Evolutionary conservation across 805 yeast genomes (phyloP).

Genomic region (Wickerhamomyces bisporus): DNA sequence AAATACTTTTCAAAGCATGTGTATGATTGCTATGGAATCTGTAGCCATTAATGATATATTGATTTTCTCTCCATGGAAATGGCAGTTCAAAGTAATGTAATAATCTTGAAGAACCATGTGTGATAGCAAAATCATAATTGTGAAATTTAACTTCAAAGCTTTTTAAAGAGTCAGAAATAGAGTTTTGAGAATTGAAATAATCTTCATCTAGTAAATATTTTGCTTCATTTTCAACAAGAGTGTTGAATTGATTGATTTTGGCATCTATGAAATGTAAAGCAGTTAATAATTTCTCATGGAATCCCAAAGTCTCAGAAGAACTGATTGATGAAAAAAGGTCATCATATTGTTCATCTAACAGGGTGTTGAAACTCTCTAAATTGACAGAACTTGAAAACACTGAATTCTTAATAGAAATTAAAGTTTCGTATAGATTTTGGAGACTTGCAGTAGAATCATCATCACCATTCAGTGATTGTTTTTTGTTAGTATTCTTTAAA

Average conservation of each 20-base stretch:
- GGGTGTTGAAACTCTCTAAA: conserved; percentile 18
- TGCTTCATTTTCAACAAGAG: conserved; percentile 24
- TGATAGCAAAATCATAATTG: conserved; percentile 42
- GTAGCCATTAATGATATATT: conserved; percentile 79
- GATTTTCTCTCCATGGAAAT: conserved; percentile 88
- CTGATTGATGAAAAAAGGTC: conserved; percentile 19
- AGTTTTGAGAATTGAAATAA: conserved; percentile 3
- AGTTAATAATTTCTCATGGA: conserved; percentile 29
- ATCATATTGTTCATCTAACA: conserved; percentile 24
- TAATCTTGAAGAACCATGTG: conserved; percentile 39
- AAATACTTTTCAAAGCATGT: conserved; percentile 56
- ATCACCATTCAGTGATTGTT: conserved; percentile 1
- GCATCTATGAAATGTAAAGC: conserved; percentile 36
- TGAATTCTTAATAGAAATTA: conserved; percentile 22
- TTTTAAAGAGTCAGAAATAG: conserved; percentile 17
- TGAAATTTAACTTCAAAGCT: conserved; percentile 32
- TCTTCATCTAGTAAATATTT: conserved; percentile 13
- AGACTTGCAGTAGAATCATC: conserved; percentile 17
- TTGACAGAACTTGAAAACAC: conserved; percentile 18
- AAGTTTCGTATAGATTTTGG: conserved; percentile 23
- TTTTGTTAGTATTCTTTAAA: neutral
- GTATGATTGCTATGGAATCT: conserved; percentile 65
- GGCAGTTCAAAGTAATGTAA: conserved; percentile 86
- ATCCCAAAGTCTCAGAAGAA: conserved; percentile 17
- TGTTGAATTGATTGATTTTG: conserved; percentile 35